Evolutionary conservation across 2,329 filamentous ascomycete species (phyloP), one percentile per base, ranked within the genome.

Genomic region (Zopfia rhizophila): DNA sequence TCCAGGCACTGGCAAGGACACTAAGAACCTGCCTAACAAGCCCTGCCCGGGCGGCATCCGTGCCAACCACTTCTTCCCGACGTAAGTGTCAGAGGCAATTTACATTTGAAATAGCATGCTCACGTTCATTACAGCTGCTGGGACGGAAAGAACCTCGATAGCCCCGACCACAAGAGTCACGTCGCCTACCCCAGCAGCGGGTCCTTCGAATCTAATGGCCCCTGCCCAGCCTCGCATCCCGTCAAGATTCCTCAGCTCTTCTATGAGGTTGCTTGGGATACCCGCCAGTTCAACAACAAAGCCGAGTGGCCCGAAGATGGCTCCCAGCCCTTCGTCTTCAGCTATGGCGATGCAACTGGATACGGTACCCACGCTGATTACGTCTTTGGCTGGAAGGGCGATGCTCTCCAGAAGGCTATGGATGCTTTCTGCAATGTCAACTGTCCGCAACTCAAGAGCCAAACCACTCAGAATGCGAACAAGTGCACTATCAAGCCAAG

Each of bases 111-210:
- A n/a, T n/a, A n/a, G n/a, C n/a, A n/a, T n/a, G n/a, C n/a, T n/a
- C n/a, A n/a, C n/a, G n/a, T n/a, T n/a, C n/a, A n/a, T n/a, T n/a
- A n/a, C 22, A 53, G 49, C 17, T 53, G 75, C 67, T 77, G 75
- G 75, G 74, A 78, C 44, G 75, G 75, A 46, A 69, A 68, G 55
- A 76, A 76, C 62, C 32, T 73, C 5, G 78, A 81, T 56, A 78
- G 77, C 16, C 33, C 58, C 1, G 76, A 84, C 65, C 82, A 85
- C 74, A 78, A 75, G 69, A 74, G 74, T 53, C 83, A 75, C 54
- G 69, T 74, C n/a, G 60, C 51, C 63, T 66, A 12, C 55, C 38
- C 47, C 8, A 18, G 62, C 67, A 14, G 54, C 12, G 72, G 72
- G 33, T 60, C 63, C 3, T 56, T 53, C 31, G 45, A 50, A 17